A percentile compares a stretch with the other conserved stretches of the same genome.
Conservation (phyloP, 2,329 filamentous ascomycete genomes). For the Ilyonectria mors-panacis region DNA sequence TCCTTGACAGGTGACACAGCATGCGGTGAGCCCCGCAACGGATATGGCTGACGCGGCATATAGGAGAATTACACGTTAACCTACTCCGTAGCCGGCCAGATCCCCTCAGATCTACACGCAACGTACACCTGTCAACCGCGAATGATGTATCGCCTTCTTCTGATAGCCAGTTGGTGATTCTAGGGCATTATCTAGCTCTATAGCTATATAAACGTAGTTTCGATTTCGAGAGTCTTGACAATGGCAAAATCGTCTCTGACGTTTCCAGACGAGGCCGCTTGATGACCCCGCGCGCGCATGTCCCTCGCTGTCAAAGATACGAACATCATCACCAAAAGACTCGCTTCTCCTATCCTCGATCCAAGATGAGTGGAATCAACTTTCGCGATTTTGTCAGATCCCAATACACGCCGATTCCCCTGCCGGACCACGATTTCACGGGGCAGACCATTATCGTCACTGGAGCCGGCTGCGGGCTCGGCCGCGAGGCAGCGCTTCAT, state of each 20-base stretch:
- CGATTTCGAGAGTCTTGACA: too few relatives aligned
- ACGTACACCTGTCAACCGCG: not conserved
- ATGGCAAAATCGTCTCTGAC: too few relatives aligned
- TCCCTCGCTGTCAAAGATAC: too few relatives aligned
- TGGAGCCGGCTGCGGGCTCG: slow-evolving; percentile 2
- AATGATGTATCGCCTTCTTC: not conserved
- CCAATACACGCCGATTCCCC: slow-evolving; percentile 4
- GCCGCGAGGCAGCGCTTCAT: slow-evolving; percentile 1
- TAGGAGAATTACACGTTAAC: too few relatives aligned
- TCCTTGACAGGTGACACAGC: too few relatives aligned
- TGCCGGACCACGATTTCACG: slow-evolving; percentile 3
- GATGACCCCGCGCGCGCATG: too few relatives aligned
- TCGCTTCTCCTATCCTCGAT: too few relatives aligned
- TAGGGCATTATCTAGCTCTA: not conserved
- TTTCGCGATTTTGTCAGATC: slow-evolving; percentile 1
- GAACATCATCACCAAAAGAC: too few relatives aligned
- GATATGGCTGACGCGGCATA: too few relatives aligned
- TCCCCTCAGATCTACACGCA: not conserved
- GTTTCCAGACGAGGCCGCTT: too few relatives aligned
- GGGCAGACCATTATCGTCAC: slow-evolving; percentile 11
- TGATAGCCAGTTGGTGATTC: not conserved
- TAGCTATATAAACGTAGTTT: not conserved
- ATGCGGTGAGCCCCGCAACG: too few relatives aligned
- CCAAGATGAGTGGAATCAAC: slow-evolving; percentile 4
- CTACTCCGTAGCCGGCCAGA: too few relatives aligned